A percentile compares a stretch with the other conserved stretches of the same genome.
Conservation (phyloP, 495 filamentous ascomycete genomes). For the Penicillium salamii region DNA sequence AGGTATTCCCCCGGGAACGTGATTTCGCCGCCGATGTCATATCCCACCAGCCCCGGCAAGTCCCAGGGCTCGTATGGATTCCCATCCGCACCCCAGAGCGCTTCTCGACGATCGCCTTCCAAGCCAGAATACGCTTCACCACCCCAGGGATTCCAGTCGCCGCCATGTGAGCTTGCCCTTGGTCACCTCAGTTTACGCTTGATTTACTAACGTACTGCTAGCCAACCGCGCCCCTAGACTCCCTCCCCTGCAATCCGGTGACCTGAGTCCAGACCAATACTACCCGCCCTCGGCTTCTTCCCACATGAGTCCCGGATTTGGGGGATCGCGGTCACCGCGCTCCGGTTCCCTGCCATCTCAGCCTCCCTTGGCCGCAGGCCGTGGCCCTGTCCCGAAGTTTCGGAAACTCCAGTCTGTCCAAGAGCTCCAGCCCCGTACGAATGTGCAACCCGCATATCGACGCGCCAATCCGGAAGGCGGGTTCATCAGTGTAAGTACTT, state of each 20-base stretch:
- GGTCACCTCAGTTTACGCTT: neutral
- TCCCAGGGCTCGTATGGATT: conserved; percentile 48
- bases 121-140: conserved; percentile 56
- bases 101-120: conserved; percentile 57
- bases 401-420: conserved; percentile 66
- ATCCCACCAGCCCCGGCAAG: conserved; percentile 56
- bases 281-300: conserved; percentile 69
- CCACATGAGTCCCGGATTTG: conserved; percentile 69
- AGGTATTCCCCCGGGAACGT: conserved; percentile 95
- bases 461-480: conserved; percentile 96
- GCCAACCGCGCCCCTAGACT: conserved; percentile 47
- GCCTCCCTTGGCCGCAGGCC: conserved; percentile 44
- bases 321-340: conserved; percentile 73
- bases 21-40: conserved; percentile 60
- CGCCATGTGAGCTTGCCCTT: conserved; percentile 47
- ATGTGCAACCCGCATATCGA: conserved; percentile 83
- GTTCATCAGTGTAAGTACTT: conserved; percentile 85
- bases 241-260: conserved; percentile 67
- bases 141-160: conserved; percentile 64
- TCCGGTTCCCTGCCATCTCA: conserved; percentile 42
- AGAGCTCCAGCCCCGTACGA: conserved; percentile 80
- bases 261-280: conserved; percentile 59
- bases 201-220: conserved; percentile 14
- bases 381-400: conserved; percentile 84
- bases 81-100: conserved; percentile 29